Evolutionary conservation across 306 rosid genomes (phyloP).

Genomic region (Vigna radiata): DNA sequence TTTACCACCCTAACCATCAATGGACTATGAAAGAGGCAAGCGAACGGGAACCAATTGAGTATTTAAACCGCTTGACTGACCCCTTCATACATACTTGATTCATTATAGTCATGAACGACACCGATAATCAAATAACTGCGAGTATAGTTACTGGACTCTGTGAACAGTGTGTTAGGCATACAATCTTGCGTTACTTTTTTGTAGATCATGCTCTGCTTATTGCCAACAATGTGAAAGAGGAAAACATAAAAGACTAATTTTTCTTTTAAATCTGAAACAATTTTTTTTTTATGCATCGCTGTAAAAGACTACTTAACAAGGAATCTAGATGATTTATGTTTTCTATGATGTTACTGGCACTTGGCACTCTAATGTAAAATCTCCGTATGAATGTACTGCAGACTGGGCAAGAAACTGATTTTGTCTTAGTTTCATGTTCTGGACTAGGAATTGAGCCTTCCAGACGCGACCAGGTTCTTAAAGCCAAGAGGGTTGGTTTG

Average conservation of each 20-base stretch:
- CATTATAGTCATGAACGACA: no score
- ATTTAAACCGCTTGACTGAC: no score
- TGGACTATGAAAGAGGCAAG: no score
- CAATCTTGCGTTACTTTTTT: conserved; percentile 16
- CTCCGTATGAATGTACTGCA: conserved; percentile 53
- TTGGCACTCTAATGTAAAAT: conserved; percentile 34
- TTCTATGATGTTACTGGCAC: conserved; percentile 19
- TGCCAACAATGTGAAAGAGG: conserved; percentile 14
- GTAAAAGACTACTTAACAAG: conserved; percentile 36
- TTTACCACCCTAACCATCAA: no score
- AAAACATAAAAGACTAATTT: neutral
- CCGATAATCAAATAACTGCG: no score
- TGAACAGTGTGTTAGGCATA: conserved; percentile 20
- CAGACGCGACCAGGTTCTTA: conserved; percentile 96
- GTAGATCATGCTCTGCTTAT: conserved; percentile 28
- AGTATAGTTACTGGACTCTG: conserved; percentile 27
- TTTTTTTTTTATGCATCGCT: no score
- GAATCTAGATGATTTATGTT: conserved; percentile 34
- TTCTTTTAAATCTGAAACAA: no score
- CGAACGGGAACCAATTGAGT: no score
- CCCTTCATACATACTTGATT: no score
- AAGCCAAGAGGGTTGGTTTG: conserved; percentile 83
- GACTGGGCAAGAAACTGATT: conserved; percentile 98
- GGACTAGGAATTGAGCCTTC: conserved; percentile 91
- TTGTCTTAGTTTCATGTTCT: conserved; percentile 93